Evolutionary conservation across 805 yeast species (phyloP).

Genomic region (Candida stauntonica): DNA sequence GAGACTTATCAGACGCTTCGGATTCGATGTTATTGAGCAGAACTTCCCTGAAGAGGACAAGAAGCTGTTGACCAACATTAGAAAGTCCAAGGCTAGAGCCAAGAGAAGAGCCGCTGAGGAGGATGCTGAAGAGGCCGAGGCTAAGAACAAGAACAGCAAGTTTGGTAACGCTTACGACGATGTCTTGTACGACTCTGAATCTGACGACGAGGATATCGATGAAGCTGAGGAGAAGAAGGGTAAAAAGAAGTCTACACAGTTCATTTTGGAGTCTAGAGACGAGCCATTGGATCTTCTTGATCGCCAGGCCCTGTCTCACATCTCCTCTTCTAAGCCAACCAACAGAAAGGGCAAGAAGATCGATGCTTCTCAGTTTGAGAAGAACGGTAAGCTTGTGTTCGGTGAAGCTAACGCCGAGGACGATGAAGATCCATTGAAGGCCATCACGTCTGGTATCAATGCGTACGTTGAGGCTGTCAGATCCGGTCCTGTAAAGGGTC

Average conservation of each 20-base stretch:
- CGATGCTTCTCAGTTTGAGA: constrained; percentile 34
- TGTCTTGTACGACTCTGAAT: constrained; percentile 72
- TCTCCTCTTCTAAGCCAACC: constrained; percentile 84
- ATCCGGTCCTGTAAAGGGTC: constrained; percentile 93
- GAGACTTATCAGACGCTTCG: constrained; percentile 84
- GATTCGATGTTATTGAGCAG: constrained; percentile 76
- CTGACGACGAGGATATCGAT: constrained; percentile 36
- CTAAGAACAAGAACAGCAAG: constrained; percentile 36
- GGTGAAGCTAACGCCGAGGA: constrained; percentile 36
- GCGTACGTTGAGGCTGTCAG: constrained; percentile 93
- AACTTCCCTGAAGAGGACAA: constrained; percentile 88
- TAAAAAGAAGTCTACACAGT: constrained; percentile 46
- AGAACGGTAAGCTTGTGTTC: constrained; percentile 66
- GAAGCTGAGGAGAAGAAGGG: constrained; percentile 28
- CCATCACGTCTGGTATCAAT: constrained; percentile 61
- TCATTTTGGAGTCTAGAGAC: constrained; percentile 65
- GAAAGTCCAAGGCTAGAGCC: constrained; percentile 80
- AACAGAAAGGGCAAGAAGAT: constrained; percentile 41
- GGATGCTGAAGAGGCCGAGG: constrained; percentile 32
- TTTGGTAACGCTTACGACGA: constrained; percentile 89
- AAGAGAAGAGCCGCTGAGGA: constrained; percentile 59
- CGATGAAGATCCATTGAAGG: constrained; percentile 43
- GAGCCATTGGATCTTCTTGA: constrained; percentile 91
- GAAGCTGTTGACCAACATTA: constrained; percentile 78
- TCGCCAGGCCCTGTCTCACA: constrained; percentile 76